A percentile compares a stretch with the other conserved stretches of the same genome.
Conservation (phyloP, 345 rosid species). For the Pistacia integerrima region DNA sequence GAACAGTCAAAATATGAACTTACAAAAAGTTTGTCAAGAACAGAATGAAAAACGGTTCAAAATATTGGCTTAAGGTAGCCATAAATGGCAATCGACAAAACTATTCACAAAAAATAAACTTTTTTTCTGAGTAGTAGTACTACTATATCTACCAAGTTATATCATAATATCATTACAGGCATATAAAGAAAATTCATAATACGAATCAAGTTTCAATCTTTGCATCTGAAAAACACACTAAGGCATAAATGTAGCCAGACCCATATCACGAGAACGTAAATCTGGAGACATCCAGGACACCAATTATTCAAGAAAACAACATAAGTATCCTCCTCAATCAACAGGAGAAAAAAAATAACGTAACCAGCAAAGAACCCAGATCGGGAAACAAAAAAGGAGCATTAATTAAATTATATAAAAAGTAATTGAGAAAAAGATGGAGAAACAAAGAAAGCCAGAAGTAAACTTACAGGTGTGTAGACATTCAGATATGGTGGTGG, state of each 20-base stretch:
- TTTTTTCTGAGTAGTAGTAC: neutral
- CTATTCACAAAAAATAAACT: neutral
- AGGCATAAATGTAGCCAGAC: neutral
- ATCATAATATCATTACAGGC: neutral
- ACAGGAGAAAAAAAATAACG: neutral
- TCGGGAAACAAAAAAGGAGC: conserved; percentile 2
- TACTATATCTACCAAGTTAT: neutral
- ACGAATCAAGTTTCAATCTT: neutral
- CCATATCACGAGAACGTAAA: neutral
- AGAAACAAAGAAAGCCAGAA: neutral
- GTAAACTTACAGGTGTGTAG: conserved; percentile 50
- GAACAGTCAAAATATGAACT: neutral
- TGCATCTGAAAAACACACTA: neutral
- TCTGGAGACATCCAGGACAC: neutral
- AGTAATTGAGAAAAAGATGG: neutral
- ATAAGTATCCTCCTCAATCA: neutral
- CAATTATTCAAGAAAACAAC: neutral
- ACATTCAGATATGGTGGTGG: conserved; percentile 59
- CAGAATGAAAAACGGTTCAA: neutral
- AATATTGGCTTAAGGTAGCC: neutral
- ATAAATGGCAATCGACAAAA: neutral
- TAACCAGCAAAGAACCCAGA: conserved; percentile 5
- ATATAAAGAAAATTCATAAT: neutral
- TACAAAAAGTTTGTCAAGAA: neutral
- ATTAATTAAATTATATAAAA: neutral